These are phyloP conservation scores for Lyophyllum atratum DNA, from an alignment of 768 basidiomycete genomes.

Conservation along the genomic window DNA sequence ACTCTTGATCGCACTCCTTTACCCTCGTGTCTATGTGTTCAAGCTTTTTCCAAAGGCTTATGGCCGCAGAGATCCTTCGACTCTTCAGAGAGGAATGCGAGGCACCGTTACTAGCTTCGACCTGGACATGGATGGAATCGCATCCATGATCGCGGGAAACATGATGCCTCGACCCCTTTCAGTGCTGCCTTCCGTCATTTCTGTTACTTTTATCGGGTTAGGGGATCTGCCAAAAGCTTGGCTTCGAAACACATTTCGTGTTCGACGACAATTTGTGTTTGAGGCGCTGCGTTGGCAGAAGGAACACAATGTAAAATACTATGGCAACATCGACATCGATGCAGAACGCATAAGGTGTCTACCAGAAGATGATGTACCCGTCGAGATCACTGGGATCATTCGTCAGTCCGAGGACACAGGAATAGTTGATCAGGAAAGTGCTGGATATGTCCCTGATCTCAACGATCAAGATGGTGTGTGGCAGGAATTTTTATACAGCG, in stretches of 20 bases:
- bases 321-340: slow-evolving; percentile 21
- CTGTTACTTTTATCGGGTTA: slow-evolving; percentile 36
- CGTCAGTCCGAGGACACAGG: neutral
- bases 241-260: slow-evolving; percentile 26
- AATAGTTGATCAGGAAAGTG: slow-evolving; percentile 18
- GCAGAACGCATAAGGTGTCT: neutral
- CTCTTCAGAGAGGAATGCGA: slow-evolving; percentile 28
- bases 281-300: slow-evolving; percentile 38
- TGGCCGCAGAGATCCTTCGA: neutral
- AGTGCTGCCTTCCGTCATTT: slow-evolving; percentile 31
- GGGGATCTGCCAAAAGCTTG: slow-evolving; percentile 5
- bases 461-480: slow-evolving; percentile 6
- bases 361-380: slow-evolving; percentile 1
- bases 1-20: slow-evolving; percentile 32
- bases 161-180: slow-evolving; percentile 31
- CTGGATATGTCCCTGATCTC: slow-evolving; percentile 37
- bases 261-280: slow-evolving; percentile 27
- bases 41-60: slow-evolving; percentile 32
- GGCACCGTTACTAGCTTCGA: slow-evolving; percentile 37
- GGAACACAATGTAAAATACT: slow-evolving; percentile 32
- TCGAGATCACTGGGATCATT: slow-evolving; percentile 15
- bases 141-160: slow-evolving; percentile 32
- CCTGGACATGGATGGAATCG: slow-evolving; percentile 26
- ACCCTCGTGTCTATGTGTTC: slow-evolving; percentile 33
- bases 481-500: too few relatives aligned